Evolutionary conservation across 192 early-diverging fungal genomes (phyloP), one percentile per base, ranked within the genome.

Genomic region (Backusella luteola): DNA sequence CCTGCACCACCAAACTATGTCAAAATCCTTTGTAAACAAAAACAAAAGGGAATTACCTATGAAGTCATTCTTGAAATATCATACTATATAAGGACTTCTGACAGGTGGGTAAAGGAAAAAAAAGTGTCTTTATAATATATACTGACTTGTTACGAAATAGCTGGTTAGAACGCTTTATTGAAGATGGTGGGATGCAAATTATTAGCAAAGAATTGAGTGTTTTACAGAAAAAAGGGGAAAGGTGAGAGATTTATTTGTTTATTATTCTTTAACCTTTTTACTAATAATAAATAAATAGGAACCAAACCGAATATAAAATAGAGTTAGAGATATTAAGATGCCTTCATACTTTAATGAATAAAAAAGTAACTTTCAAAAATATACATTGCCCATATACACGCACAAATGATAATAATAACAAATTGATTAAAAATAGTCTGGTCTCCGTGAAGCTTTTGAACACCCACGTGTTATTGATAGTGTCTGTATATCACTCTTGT

Each of bases 251-350:
- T 56, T 36, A 44, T 41, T 23, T 59, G 63, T 26, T 34, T 34
- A 8, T 21, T 35, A 46, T 17, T 39, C 6, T 9, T n/a, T 6
- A 26, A 46, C 26, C 26, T 32, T 29, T 29, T 66, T 34, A 34
- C 29, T 46, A 39, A 68, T 49, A 42, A 8, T 29, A 21, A 49
- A 14, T 34, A 49, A n/a, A 49, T 36, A 79, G 78, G 42, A 92
- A 66, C 80, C 85, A 79, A 35, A 84, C 86, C 36, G 91, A 91
- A 76, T 83, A 90, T 36, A 85, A 89, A 69, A 92, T 93, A 84
- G 93, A 94, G 76, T 86, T 89, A 63, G 93, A 92, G 81, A 90
- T 94, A 73, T 88, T 92, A 69, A 91, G 89, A 73, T 93, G 92
- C 76, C 85, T 94, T 66, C 91, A 93, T 53, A 87, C 90, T 2